phyloP scores from a whole-genome alignment of 1,139 yeast genomes.

The Yamadazyma atmosphaerica region DNA sequence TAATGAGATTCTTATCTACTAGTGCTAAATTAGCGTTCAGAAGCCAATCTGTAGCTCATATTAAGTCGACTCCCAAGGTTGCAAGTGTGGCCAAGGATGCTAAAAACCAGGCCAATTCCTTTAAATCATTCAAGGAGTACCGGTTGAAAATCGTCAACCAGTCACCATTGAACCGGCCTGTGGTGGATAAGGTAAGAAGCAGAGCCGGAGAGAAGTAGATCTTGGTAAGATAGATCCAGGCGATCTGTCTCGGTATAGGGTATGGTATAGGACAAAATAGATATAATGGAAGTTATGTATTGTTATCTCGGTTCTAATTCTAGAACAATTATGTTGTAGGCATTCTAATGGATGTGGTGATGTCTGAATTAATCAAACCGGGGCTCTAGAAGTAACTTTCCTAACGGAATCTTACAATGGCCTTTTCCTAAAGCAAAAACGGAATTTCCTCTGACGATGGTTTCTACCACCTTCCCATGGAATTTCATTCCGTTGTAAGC shows the following conservation, averaged over 20 bases:
- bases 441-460: constrained; percentile 72
- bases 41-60: constrained; percentile 15
- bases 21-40: constrained; percentile 13
- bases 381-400: constrained; percentile 60
- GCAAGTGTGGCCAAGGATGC: constrained; percentile 3
- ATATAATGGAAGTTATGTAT: no score
- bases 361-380: constrained; percentile 26
- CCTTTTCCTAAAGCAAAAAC: constrained; percentile 64
- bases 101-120: constrained; percentile 25
- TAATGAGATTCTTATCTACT: constrained; percentile 16
- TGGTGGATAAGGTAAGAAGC: constrained; percentile 18
- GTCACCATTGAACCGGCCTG: constrained; percentile 41
- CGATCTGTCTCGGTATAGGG: neutral
- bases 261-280: no score
- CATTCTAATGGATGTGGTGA: neutral
- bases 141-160: constrained; percentile 51
- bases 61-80: constrained; percentile 11
- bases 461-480: constrained; percentile 73
- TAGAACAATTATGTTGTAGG: no score
- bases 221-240: no score
- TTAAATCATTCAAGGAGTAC: constrained; percentile 57
- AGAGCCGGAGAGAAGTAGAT: no score
- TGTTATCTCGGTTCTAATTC: no score
- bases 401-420: constrained; percentile 55
- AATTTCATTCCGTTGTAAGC: constrained; percentile 77